Conservation (phyloP, 2,329 filamentous ascomycete genomes). For the Bimuria novae-zelandiae region DNA sequence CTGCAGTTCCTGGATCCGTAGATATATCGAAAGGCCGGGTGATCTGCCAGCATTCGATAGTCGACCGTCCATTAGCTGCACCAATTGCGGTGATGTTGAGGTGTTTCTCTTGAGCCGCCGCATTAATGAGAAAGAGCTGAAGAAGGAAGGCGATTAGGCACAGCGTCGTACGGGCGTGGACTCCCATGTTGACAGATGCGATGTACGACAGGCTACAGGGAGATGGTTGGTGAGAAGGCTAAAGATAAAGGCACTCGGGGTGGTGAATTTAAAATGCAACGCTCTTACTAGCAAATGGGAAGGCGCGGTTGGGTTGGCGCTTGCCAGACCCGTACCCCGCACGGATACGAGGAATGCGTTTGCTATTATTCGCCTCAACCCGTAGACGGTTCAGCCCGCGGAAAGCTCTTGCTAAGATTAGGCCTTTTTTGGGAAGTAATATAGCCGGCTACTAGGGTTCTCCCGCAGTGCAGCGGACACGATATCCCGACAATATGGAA, state of each 20-base stretch:
- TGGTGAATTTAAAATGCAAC: constrained; percentile 3
- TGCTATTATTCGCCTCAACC: background rate
- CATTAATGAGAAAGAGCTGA: background rate
- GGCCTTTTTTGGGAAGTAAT: background rate
- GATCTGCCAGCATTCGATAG: constrained; percentile 10
- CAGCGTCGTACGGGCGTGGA: background rate
- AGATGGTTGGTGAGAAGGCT: background rate
- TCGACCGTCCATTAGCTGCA: constrained; percentile 4
- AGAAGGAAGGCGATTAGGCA: background rate
- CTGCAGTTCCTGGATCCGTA: constrained; percentile 5
- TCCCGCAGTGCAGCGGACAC: background rate
- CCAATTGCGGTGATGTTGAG: constrained; percentile 7
- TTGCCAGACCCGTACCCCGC: background rate
- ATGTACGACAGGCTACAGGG: background rate
- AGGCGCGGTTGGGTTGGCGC: constrained; percentile 4
- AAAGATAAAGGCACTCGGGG: background rate
- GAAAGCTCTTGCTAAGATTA: background rate
- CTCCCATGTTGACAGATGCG: background rate
- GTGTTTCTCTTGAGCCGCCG: constrained; percentile 1
- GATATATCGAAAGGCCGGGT: constrained; percentile 8
- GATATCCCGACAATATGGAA: background rate
- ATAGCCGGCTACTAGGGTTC: background rate
- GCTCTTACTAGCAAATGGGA: constrained; percentile 3
- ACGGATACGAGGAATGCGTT: constrained; percentile 5
- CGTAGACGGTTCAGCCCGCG: background rate